phyloP scores from a whole-genome alignment of 192 early-diverging fungal species.

The Ambispora gerdemannii region DNA sequence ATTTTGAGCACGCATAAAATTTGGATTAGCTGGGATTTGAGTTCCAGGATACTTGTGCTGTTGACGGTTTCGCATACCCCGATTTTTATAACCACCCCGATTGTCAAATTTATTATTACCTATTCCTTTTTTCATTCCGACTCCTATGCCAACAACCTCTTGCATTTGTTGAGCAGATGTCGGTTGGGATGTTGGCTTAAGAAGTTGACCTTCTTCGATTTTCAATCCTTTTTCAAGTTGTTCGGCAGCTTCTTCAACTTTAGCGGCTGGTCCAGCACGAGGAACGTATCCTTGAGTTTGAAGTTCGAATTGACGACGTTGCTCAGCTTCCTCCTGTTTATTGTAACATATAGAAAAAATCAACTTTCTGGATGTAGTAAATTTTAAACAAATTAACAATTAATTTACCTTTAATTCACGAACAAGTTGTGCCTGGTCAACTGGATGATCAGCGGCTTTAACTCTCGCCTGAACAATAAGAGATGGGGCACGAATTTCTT shows the following conservation, averaged over 20 bases:
- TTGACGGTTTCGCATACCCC: background rate
- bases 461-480: constrained; percentile 1
- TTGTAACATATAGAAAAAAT: background rate
- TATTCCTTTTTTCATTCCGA: too few relatives aligned
- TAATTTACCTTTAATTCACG: constrained; percentile 13
- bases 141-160: too few relatives aligned
- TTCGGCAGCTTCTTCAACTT: constrained; percentile 20
- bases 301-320: background rate
- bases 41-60: background rate
- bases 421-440: constrained; percentile 1
- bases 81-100: too few relatives aligned
- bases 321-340: background rate
- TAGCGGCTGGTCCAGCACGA: background rate
- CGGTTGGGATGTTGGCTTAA: too few relatives aligned
- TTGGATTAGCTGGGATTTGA: background rate
- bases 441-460: background rate
- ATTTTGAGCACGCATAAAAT: background rate
- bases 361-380: too few relatives aligned
- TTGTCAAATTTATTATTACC: background rate
- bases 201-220: constrained; percentile 4
- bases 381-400: too few relatives aligned
- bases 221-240: background rate
- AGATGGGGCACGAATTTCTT: constrained; percentile 6
- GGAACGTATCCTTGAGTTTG: background rate
- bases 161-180: background rate